Evolutionary conservation across 768 basidiomycete genomes (phyloP).

Genomic region (Sutorius australiensis): DNA sequence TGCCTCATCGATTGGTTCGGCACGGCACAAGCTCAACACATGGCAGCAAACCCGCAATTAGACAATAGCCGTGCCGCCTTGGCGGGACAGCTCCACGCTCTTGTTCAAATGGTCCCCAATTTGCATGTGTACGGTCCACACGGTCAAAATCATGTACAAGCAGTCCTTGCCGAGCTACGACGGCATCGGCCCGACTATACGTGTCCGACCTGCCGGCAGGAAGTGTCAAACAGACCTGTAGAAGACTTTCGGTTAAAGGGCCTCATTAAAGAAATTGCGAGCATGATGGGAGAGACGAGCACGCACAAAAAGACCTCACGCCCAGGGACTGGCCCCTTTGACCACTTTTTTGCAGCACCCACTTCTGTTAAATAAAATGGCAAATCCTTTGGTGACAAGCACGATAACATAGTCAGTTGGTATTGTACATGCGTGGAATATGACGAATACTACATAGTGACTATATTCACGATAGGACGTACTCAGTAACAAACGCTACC

Average conservation of each 20-base stretch:
- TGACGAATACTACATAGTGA: neutral
- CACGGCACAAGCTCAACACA: constrained; percentile 47
- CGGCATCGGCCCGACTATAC: constrained; percentile 50
- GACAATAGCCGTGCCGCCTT: constrained; percentile 28
- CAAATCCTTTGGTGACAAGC: neutral
- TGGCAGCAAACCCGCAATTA: constrained; percentile 44
- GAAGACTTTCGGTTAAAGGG: constrained; percentile 62
- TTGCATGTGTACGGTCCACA: constrained; percentile 16
- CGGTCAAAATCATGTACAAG: constrained; percentile 16
- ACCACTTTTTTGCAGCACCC: constrained; percentile 40
- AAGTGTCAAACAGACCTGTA: constrained; percentile 46
- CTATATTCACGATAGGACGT: neutral
- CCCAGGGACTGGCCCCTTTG: constrained; percentile 37
- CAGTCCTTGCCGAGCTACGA: constrained; percentile 20
- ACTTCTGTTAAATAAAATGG: neutral
- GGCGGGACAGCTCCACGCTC: constrained; percentile 11
- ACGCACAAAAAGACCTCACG: constrained; percentile 22
- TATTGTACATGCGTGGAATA: neutral
- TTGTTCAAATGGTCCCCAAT: constrained; percentile 23
- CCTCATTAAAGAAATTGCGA: constrained; percentile 48
- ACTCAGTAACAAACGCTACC: constrained; percentile 16
- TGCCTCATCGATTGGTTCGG: constrained; percentile 58
- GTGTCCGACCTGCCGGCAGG: constrained; percentile 63
- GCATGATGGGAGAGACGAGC: constrained; percentile 45
- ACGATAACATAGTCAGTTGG: neutral